phyloP scores from a whole-genome alignment of 306 rosid species.

The Purshia tridentata region DNA sequence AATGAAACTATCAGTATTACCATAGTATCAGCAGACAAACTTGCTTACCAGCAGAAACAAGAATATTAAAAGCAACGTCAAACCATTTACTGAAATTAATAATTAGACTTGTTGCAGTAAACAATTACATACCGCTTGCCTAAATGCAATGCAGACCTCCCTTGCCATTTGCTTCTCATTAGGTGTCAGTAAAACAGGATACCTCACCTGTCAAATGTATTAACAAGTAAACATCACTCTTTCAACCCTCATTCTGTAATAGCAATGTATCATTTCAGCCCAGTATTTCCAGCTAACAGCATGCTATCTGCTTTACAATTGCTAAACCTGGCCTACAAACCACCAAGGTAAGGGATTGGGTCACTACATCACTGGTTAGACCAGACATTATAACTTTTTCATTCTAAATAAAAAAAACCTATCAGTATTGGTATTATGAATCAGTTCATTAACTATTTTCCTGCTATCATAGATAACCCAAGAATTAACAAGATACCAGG shows the following conservation, averaged over 20 bases:
- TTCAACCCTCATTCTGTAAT: slow-evolving; percentile 12
- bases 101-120: background rate
- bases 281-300: slow-evolving; percentile 9
- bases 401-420: background rate
- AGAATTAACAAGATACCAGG: slow-evolving; percentile 3
- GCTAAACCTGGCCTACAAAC: slow-evolving; percentile 3
- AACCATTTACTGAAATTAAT: background rate
- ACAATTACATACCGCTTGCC: slow-evolving; percentile 77
- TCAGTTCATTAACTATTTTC: background rate
- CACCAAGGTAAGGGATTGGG: background rate
- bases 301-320: background rate
- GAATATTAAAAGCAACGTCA: background rate
- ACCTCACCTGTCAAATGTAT: slow-evolving; percentile 76
- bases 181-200: slow-evolving; percentile 94
- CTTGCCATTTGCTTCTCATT: slow-evolving; percentile 97
- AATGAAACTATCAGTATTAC: slow-evolving; percentile 6
- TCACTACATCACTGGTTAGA: background rate
- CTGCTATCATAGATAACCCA: background rate
- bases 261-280: slow-evolving; percentile 11
- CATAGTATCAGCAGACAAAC: slow-evolving; percentile 8
- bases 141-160: slow-evolving; percentile 90
- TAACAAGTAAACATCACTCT: slow-evolving; percentile 18
- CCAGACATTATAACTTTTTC: background rate
- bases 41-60: background rate
- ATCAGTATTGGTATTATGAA: background rate